Percentiles rank a stretch among this genome's conserved stretches.
These are phyloP conservation scores for Zygosaccharomyces sapae DNA, from an alignment of 1,139 yeast species.

Conservation along the genomic window DNA sequence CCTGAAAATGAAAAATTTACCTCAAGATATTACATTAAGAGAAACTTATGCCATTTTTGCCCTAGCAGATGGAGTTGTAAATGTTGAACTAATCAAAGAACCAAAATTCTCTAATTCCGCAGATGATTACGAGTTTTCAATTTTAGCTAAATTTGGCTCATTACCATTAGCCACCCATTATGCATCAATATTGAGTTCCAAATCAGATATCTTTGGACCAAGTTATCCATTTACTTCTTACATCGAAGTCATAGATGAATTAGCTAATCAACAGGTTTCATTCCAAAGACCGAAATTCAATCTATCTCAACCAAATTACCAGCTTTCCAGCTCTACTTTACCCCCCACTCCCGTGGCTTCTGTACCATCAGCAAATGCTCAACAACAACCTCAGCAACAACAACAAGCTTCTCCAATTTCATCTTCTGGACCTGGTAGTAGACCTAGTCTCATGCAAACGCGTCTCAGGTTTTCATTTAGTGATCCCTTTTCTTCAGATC, in stretches of 20 bases:
- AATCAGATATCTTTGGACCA: slow-evolving; percentile 58
- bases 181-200: slow-evolving; percentile 58
- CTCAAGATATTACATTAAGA: slow-evolving; percentile 66
- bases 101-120: slow-evolving; percentile 18
- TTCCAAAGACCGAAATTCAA: slow-evolving; percentile 25
- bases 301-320: slow-evolving; percentile 34
- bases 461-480: slow-evolving; percentile 65
- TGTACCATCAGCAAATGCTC: slow-evolving; percentile 9
- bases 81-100: slow-evolving; percentile 50
- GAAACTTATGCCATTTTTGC: slow-evolving; percentile 79
- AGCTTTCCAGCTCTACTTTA: slow-evolving; percentile 19
- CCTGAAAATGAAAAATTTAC: slow-evolving; percentile 52
- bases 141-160: slow-evolving; percentile 63
- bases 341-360: slow-evolving; percentile 14
- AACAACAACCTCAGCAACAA: slow-evolving; percentile 17
- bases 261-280: slow-evolving; percentile 29
- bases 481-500: slow-evolving; percentile 52
- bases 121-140: slow-evolving; percentile 29
- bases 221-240: slow-evolving; percentile 47
- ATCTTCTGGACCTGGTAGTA: slow-evolving; percentile 39
- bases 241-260: slow-evolving; percentile 48
- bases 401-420: slow-evolving; percentile 24
- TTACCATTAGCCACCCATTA: slow-evolving; percentile 65
- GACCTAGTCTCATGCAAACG: slow-evolving; percentile 54
- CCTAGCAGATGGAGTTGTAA: slow-evolving; percentile 67